Evolutionary conservation across 306 rosid species (phyloP), one percentile per base, ranked within the genome.

Genomic region (Abrus pulchellus): DNA sequence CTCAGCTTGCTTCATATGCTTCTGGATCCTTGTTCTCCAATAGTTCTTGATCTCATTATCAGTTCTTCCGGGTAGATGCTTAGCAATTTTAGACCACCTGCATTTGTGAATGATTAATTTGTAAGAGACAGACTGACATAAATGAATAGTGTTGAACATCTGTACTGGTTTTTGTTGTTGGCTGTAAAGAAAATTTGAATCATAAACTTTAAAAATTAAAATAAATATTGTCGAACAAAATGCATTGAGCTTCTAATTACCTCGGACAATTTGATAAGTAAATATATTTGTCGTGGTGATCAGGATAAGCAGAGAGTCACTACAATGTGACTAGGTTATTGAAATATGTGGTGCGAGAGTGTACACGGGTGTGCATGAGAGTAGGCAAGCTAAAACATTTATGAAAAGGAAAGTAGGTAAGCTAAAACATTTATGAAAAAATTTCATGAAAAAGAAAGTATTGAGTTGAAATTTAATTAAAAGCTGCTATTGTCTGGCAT

Each of bases 61-160:
- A 9, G 82, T 77, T 59, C 82, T 43, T 29, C 82, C 82, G 84
- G 98, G 98, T 11, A 93, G 80, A 75, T 93, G 94, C 82, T 90
- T 93, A 3, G 98, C 98, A 9, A 93, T 91, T 89, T 90, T 93
- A 30, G 98, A 91, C 98, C 98, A 93, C 94, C 98, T 93, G 86
- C 55, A 67, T 48, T 62, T 43, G 61, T 69, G 65, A 77, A 66
- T 54, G 28, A 78, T 78, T 77, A 52, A 65, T 65, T 65, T 52
- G 54, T 70, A 5, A 11, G 53, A 52, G 20, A 68, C 38, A 44
- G 56, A 20, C 72, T 20, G 20, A 20, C 20, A 20, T 20, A 20
- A 20, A 20, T 20, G 20, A 20, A 67, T 47, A 68, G 57, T 48
- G 30, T 20, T 20, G 20, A 20, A 20, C 20, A 20, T 20, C 45